Evolutionary conservation across 495 filamentous ascomycete species (phyloP).

Genomic region (Talaromyces ruber): DNA sequence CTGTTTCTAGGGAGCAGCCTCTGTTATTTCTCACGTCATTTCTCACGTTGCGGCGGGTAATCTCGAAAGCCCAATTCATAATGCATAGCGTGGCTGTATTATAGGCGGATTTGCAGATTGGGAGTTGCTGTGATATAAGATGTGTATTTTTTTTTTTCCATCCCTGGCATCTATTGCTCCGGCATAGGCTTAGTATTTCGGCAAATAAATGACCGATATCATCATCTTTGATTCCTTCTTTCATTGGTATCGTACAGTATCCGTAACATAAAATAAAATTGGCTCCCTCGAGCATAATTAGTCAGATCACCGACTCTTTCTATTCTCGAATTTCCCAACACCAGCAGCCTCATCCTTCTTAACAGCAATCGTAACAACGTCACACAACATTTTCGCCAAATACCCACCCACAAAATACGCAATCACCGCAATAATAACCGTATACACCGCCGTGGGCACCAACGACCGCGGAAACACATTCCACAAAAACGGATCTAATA

Average conservation of each 20-base stretch:
- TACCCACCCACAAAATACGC: constrained; percentile 38
- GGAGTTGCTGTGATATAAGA: not conserved
- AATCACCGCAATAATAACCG: constrained; percentile 43
- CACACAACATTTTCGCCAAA: constrained; percentile 8
- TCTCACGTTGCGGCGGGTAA: not conserved
- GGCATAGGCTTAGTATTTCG: not conserved
- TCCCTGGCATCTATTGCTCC: not conserved
- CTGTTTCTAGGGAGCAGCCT: no score
- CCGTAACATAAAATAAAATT: not conserved
- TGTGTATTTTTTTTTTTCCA: not conserved
- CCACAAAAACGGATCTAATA: constrained; percentile 77
- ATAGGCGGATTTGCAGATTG: not conserved
- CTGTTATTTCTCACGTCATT: not conserved
- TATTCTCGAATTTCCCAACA: not conserved
- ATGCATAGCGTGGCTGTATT: constrained; percentile 6
- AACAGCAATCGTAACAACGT: not conserved
- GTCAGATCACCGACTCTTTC: not conserved
- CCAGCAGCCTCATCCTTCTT: not conserved
- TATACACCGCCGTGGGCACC: constrained; percentile 54
- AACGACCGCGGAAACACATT: constrained; percentile 66
- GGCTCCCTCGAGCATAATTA: not conserved
- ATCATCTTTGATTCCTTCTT: not conserved
- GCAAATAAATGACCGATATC: not conserved
- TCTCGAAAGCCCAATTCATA: not conserved
- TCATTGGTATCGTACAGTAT: not conserved